Conservation (phyloP, 1,139 yeast genomes). For the Yamadazyma kanchanaburiensis region DNA sequence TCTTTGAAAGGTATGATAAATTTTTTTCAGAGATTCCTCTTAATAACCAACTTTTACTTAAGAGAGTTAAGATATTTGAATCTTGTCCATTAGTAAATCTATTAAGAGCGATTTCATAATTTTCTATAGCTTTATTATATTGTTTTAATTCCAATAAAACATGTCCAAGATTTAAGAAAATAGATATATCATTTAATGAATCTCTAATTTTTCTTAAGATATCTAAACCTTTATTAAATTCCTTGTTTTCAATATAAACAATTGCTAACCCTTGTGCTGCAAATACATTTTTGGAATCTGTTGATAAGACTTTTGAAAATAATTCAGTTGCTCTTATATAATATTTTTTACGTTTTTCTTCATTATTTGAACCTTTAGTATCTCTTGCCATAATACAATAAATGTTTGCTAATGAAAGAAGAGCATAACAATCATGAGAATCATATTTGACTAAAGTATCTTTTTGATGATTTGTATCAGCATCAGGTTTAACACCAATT, state of each 20-base stretch:
- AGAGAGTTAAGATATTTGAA: slow-evolving; percentile 61
- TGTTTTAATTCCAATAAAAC: slow-evolving; percentile 81
- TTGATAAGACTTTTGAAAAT: slow-evolving; percentile 79
- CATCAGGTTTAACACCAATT: slow-evolving; percentile 51
- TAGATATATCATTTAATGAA: slow-evolving; percentile 78
- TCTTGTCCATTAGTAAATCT: slow-evolving; percentile 65
- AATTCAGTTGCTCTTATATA: slow-evolving; percentile 87
- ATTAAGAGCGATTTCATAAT: slow-evolving; percentile 74
- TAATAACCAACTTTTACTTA: slow-evolving; percentile 89
- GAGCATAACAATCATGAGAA: slow-evolving; percentile 86
- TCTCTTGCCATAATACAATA: slow-evolving; percentile 85
- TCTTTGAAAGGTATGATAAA: slow-evolving; percentile 53
- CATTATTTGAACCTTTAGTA: slow-evolving; percentile 50
- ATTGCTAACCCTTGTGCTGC: slow-evolving; percentile 99
- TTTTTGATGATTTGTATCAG: slow-evolving; percentile 79
- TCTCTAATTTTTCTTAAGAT: slow-evolving; percentile 88
- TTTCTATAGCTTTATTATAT: slow-evolving; percentile 82
- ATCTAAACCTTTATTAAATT: slow-evolving; percentile 74
- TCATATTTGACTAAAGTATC: slow-evolving; percentile 79
- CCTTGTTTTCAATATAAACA: slow-evolving; percentile 83
- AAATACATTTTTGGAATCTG: slow-evolving; percentile 83
- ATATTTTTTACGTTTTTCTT: slow-evolving; percentile 69
- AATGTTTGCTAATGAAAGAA: slow-evolving; percentile 85
- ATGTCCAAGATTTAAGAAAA: slow-evolving; percentile 85
- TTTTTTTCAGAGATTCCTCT: slow-evolving; percentile 74